Percentiles rank a stretch among this genome's conserved stretches.
These are phyloP conservation scores for Ploettnerulaceae sp. DNA, from an alignment of 2,329 filamentous ascomycete species.

Conservation along the genomic window DNA sequence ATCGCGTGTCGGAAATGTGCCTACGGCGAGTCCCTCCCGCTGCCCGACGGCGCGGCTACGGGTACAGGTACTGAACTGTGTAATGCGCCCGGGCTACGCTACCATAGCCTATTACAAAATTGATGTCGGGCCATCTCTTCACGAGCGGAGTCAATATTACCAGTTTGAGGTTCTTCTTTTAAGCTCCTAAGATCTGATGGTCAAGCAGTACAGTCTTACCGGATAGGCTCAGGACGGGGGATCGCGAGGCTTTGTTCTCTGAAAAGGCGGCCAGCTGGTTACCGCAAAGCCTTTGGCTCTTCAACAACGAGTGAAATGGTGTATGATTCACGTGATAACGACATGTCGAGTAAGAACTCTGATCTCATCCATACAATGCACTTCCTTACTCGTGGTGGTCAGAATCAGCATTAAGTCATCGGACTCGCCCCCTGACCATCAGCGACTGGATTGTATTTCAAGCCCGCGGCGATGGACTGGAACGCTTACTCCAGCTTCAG, in stretches of 20 bases:
- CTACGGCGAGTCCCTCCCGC: too few relatives aligned
- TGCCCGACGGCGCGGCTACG: too few relatives aligned
- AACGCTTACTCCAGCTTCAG: constrained; percentile 1
- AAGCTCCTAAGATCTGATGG: not conserved
- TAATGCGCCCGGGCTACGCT: too few relatives aligned
- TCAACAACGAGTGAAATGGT: too few relatives aligned
- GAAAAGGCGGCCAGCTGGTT: not conserved
- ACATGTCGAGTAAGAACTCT: not conserved
- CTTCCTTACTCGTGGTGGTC: not conserved
- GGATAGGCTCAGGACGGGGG: not conserved
- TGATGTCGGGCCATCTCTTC: too few relatives aligned
- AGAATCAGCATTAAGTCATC: not conserved
- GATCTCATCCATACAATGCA: not conserved
- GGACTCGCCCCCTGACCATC: constrained; percentile 5
- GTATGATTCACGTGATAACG: not conserved
- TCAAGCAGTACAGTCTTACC: not conserved
- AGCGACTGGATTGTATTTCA: constrained; percentile 6
- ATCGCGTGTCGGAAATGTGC: too few relatives aligned
- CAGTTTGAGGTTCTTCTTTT: not conserved
- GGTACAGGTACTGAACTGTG: too few relatives aligned
- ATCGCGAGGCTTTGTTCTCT: not conserved
- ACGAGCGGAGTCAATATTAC: not conserved
- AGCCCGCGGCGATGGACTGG: constrained; percentile 5
- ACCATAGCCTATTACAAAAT: too few relatives aligned
- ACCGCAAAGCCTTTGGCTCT: not conserved